Evolutionary conservation across 208 protist genomes (phyloP).

Genomic region (Trichomonas vaginalis): DNA sequence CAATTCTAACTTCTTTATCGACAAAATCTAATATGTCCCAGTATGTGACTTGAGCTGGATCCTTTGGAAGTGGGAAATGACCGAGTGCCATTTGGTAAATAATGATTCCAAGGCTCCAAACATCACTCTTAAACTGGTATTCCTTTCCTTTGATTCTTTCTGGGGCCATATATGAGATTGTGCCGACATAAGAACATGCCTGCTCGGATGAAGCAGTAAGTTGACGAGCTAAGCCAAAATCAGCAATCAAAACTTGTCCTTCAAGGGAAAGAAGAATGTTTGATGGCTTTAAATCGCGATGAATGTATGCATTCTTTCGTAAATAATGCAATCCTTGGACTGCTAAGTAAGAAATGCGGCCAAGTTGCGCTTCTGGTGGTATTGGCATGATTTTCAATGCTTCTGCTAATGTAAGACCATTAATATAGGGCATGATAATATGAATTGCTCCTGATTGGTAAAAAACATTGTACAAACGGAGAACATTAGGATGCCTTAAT

Average conservation of each 20-base stretch:
- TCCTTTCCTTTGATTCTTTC: neutral
- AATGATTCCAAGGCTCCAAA: conserved; percentile 12
- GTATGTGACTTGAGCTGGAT: neutral
- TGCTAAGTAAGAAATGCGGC: neutral
- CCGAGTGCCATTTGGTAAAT: neutral
- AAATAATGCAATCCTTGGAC: neutral
- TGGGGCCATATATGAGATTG: neutral
- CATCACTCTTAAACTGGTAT: neutral
- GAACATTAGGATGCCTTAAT: neutral
- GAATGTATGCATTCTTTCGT: neutral
- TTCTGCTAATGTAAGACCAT: neutral
- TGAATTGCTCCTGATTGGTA: neutral
- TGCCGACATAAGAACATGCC: neutral
- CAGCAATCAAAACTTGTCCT: conserved; percentile 18
- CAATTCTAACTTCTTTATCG: neutral
- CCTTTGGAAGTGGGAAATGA: neutral
- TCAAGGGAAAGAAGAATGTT: neutral
- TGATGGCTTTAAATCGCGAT: conserved; percentile 10
- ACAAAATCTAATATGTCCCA: neutral
- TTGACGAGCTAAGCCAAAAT: neutral
- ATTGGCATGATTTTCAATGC: neutral
- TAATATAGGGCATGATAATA: neutral
- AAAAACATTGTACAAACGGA: neutral
- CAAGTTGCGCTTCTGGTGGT: neutral
- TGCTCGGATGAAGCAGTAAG: neutral